A percentile compares a stretch with the other conserved stretches of the same genome.
These are phyloP conservation scores for Xenoacremonium recifei DNA, from an alignment of 2,329 filamentous ascomycete species.

Conservation along the genomic window DNA sequence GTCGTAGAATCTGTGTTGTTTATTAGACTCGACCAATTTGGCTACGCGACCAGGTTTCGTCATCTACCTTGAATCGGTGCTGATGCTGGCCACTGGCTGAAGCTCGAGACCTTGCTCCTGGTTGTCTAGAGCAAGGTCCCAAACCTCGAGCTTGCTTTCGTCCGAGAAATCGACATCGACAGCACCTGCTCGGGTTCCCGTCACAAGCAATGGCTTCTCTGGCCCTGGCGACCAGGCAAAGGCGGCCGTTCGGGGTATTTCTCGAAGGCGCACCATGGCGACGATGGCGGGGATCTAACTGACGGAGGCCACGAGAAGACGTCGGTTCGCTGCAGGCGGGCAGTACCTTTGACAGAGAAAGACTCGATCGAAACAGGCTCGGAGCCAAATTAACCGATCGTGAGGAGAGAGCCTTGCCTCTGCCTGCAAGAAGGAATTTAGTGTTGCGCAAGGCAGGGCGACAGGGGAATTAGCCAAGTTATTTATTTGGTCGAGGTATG, in stretches of 20 bases:
- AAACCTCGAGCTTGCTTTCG: slow-evolving; percentile 93
- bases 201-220: slow-evolving; percentile 78
- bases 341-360: slow-evolving; percentile 14
- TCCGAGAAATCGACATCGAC: slow-evolving; percentile 97
- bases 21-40: slow-evolving; percentile 16
- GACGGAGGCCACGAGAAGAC: slow-evolving; percentile 22
- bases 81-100: slow-evolving; percentile 79
- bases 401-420: slow-evolving; percentile 23
- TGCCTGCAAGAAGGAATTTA: slow-evolving; percentile 29
- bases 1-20: slow-evolving; percentile 77
- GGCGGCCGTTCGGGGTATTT: slow-evolving; percentile 93
- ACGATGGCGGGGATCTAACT: slow-evolving; percentile 28
- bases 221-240: slow-evolving; percentile 94
- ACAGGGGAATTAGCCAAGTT: slow-evolving; percentile 22
- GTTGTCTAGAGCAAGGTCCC: slow-evolving; percentile 86
- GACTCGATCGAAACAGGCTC: slow-evolving; percentile 18
- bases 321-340: slow-evolving; percentile 15
- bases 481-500: slow-evolving; percentile 34
- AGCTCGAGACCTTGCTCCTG: slow-evolving; percentile 76
- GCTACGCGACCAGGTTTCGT: too few relatives aligned
- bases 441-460: slow-evolving; percentile 22
- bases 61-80: slow-evolving; percentile 80
- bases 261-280: slow-evolving; percentile 90
- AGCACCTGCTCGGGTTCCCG: slow-evolving; percentile 90
- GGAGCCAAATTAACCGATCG: slow-evolving; percentile 17